Percentiles rank a stretch among this genome's conserved stretches.
phyloP scores from a whole-genome alignment of 768 basidiomycete genomes.

The Leucocoprinus birnbaumii region DNA sequence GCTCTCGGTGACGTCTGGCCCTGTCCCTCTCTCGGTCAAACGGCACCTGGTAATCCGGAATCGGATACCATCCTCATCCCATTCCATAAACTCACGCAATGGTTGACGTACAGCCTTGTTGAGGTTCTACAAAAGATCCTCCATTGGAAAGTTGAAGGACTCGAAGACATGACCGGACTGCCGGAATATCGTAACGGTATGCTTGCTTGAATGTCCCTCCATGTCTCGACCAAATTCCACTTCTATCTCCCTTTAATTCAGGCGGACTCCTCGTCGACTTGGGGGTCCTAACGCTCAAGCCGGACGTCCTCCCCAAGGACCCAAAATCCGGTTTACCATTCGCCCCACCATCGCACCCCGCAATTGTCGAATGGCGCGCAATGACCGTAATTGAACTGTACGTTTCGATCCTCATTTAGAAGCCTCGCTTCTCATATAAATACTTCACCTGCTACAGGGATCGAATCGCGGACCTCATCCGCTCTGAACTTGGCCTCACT shows the following conservation, averaged over 20 bases:
- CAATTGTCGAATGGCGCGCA: conserved; percentile 94
- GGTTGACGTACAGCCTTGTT: conserved; percentile 89
- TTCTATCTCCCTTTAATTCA: conserved; percentile 30
- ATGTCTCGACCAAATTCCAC: no score
- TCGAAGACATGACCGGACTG: conserved; percentile 86
- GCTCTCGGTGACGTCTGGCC: conserved; percentile 95
- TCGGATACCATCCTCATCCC: conserved; percentile 73
- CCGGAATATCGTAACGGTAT: conserved; percentile 94
- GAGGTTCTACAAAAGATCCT: conserved; percentile 78
- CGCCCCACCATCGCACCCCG: conserved; percentile 76
- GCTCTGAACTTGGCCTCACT: conserved; percentile 50
- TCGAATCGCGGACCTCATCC: conserved; percentile 71
- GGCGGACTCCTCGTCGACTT: conserved; percentile 89
- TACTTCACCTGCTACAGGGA: conserved; percentile 50
- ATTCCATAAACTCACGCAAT: conserved; percentile 95
- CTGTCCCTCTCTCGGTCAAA: conserved; percentile 49
- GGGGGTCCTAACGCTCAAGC: conserved; percentile 71
- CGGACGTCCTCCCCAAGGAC: conserved; percentile 49
- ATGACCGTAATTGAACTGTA: conserved; percentile 93
- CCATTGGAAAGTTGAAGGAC: conserved; percentile 78
- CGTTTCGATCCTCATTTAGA: no score
- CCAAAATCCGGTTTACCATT: conserved; percentile 52
- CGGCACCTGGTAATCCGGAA: conserved; percentile 27
- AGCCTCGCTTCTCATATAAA: no score
- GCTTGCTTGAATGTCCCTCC: conserved; percentile 1